Evolutionary conservation across 129 eudicot genomes (phyloP).

Genomic region (sunflower (Helianthus annuus)): HanXRQr2.0-SUNRISE NC_035445.2:86763561-86764060

Average conservation of each 20-base stretch:
- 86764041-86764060: no score
- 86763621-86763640: constrained; percentile 2
- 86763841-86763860: not conserved
- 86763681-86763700: not conserved
- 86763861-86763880: no score
- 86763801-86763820: constrained; percentile 11
- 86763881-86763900: no score
- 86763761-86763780: constrained; percentile 8
- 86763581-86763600: not conserved
- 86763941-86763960: no score
- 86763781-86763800: constrained; percentile 5
- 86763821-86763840: not conserved
- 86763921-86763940: no score
- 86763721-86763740: constrained; percentile 10
- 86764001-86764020: no score
- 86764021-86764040: no score
- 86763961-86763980: no score
- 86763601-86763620: not conserved
- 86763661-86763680: not conserved
- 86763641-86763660: not conserved
- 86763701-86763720: constrained; percentile 18
- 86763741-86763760: constrained; percentile 7
- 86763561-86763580: constrained; percentile 11
- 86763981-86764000: no score
- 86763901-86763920: no score